phyloP scores from a whole-genome alignment of 371 early-diverging fungal genomes.

The Saksenaea vasiformis region DNA sequence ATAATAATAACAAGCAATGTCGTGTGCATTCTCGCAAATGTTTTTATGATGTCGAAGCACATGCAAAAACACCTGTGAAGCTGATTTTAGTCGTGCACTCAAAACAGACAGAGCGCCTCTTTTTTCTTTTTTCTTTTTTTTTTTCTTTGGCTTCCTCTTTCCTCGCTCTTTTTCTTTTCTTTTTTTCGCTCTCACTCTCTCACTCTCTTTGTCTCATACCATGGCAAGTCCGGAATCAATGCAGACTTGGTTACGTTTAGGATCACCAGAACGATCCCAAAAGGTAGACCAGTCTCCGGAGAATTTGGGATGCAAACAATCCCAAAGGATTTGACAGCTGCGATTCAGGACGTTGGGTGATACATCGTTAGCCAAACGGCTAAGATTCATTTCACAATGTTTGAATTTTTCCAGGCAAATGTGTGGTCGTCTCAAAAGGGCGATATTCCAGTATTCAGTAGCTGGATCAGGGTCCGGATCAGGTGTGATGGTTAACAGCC shows the following conservation, averaged over 20 bases:
- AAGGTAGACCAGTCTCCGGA: constrained; percentile 43
- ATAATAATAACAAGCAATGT: constrained; percentile 43
- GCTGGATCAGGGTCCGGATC: constrained; percentile 35
- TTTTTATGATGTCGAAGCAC: constrained; percentile 40
- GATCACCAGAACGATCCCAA: constrained; percentile 46
- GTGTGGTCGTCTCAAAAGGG: constrained; percentile 35
- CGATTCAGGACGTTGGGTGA: constrained; percentile 36
- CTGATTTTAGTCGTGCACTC: neutral
- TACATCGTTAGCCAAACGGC: constrained; percentile 36
- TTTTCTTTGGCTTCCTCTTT: neutral
- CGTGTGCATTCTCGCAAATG: constrained; percentile 35
- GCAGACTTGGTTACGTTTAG: constrained; percentile 44
- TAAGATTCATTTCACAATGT: constrained; percentile 28
- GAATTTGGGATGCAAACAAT: constrained; percentile 50
- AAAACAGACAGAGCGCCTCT: neutral
- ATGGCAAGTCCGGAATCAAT: constrained; percentile 47
- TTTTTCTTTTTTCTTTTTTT: neutral
- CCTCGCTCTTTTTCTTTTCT: neutral
- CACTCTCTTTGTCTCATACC: constrained; percentile 12
- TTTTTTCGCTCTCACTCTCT: too few relatives aligned
- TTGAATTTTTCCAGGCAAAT: constrained; percentile 35
- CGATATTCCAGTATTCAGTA: constrained; percentile 44
- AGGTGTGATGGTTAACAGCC: constrained; percentile 7
- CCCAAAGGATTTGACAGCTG: constrained; percentile 47
- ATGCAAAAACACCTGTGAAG: constrained; percentile 28